Conservation (phyloP, 345 rosid genomes). For the Gynandropsis gynandra region DNA sequence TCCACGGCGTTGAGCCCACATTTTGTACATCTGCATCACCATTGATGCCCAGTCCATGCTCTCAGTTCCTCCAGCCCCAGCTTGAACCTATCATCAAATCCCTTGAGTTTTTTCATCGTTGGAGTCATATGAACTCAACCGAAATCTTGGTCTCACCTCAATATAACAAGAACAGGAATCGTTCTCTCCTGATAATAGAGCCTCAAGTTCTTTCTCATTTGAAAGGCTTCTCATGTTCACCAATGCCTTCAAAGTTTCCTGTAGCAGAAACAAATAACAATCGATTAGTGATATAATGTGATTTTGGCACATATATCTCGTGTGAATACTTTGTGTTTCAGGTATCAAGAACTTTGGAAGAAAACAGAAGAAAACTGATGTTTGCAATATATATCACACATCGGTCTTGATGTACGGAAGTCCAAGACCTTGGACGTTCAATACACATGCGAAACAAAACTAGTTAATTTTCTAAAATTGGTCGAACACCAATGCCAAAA, state of each 20-base stretch:
- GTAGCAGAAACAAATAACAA: conserved; percentile 9
- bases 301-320: background rate
- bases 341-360: too few relatives aligned
- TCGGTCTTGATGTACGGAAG: too few relatives aligned
- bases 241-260: conserved; percentile 71
- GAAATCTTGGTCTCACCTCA: conserved; percentile 46
- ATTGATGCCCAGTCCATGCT: conserved; percentile 97
- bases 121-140: background rate
- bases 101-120: background rate
- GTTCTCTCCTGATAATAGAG: conserved; percentile 74
- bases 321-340: background rate
- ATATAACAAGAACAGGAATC: conserved; percentile 76
- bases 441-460: too few relatives aligned
- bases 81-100: conserved; percentile 61
- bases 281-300: conserved; percentile 6
- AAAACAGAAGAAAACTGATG: background rate
- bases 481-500: too few relatives aligned
- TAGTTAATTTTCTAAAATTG: too few relatives aligned
- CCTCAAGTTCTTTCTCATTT: conserved; percentile 83
- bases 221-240: conserved; percentile 70
- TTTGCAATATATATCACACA: too few relatives aligned
- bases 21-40: conserved; percentile 90
- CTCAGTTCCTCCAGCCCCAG: conserved; percentile 98
- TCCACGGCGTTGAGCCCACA: conserved; percentile 71
- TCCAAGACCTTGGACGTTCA: too few relatives aligned